Evolutionary conservation across 441 rosid species (phyloP).

Genomic region (Erodium trifolium): DNA sequence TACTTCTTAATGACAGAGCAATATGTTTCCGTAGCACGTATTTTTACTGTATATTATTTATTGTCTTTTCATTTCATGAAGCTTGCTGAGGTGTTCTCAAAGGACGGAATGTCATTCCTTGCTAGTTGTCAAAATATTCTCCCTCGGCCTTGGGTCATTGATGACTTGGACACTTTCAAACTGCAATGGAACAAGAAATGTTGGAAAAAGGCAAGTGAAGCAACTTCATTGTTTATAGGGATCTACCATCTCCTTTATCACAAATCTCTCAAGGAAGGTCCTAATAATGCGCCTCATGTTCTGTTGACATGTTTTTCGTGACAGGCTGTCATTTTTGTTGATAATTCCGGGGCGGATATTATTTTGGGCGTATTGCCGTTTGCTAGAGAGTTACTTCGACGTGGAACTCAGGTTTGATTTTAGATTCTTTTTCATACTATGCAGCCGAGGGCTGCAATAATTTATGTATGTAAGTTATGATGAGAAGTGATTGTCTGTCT

Average conservation of each 20-base stretch:
- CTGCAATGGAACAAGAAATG: conserved; percentile 65
- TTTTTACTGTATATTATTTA: background rate
- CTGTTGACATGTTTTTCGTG: conserved; percentile 21
- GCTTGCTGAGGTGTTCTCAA: conserved; percentile 93
- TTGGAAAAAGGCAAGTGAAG: conserved; percentile 71
- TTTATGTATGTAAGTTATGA: background rate
- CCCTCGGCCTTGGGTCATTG: conserved; percentile 92
- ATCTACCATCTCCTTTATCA: conserved; percentile 3
- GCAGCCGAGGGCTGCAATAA: background rate
- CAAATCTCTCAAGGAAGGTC: conserved; percentile 9
- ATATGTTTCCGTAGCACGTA: conserved; percentile 12
- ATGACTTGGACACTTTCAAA: conserved; percentile 78
- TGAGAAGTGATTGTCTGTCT: background rate
- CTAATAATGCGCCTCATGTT: background rate
- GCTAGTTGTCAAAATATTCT: conserved; percentile 82
- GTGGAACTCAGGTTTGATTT: conserved; percentile 70
- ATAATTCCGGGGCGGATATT: conserved; percentile 96
- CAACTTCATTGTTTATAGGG: conserved; percentile 5
- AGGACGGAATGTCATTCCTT: conserved; percentile 84
- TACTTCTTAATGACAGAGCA: background rate
- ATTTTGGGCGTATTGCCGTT: conserved; percentile 87
- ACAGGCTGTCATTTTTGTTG: conserved; percentile 91
- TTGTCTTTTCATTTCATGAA: conserved; percentile 25
- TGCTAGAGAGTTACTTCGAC: conserved; percentile 78
- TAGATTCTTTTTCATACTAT: background rate